phyloP scores from a whole-genome alignment of 163 green algal species.

The Scenedesmus sp. region DNA sequence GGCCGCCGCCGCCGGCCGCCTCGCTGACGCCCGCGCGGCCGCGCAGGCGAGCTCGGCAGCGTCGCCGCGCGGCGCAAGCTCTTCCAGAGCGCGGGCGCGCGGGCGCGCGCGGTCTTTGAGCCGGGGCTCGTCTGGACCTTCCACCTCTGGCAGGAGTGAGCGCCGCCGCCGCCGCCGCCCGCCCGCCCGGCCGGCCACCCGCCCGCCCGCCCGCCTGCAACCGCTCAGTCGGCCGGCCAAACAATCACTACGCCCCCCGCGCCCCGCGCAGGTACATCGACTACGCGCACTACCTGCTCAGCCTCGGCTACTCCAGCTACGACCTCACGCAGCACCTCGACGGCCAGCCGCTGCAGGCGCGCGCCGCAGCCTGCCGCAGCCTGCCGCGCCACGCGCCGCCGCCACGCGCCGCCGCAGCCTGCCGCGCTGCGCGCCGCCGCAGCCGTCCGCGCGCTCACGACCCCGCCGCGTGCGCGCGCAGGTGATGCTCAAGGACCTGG shows the following conservation, averaged over 20 bases:
- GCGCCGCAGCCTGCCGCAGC: too few relatives aligned
- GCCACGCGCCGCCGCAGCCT: too few relatives aligned
- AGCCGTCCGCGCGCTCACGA: too few relatives aligned
- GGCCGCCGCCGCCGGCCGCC: background rate
- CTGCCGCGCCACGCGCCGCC: too few relatives aligned
- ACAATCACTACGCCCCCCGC: too few relatives aligned
- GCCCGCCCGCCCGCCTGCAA: too few relatives aligned
- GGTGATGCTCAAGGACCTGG: slow-evolving; percentile 43
- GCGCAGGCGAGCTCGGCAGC: slow-evolving; percentile 45
- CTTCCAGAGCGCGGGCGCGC: slow-evolving; percentile 24
- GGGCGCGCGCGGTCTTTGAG: slow-evolving; percentile 7
- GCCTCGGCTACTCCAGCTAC: slow-evolving; percentile 58
- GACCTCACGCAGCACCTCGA: slow-evolving; percentile 66
- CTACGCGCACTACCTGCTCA: slow-evolving; percentile 56
- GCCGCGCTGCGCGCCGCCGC: background rate
- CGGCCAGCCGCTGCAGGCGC: slow-evolving; percentile 74
- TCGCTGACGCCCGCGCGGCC: background rate
- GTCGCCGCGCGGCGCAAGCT: slow-evolving; percentile 28
- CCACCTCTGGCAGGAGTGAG: slow-evolving; percentile 62
- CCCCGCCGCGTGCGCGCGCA: background rate
- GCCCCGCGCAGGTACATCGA: slow-evolving; percentile 73
- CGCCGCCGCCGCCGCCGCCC: too few relatives aligned
- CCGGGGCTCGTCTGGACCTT: slow-evolving; percentile 70
- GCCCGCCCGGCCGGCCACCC: too few relatives aligned
- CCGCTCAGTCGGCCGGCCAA: too few relatives aligned